Evolutionary conservation across 1,284 basidiomycete genomes (phyloP).

Genomic region (Puccinia horiana): DNA sequence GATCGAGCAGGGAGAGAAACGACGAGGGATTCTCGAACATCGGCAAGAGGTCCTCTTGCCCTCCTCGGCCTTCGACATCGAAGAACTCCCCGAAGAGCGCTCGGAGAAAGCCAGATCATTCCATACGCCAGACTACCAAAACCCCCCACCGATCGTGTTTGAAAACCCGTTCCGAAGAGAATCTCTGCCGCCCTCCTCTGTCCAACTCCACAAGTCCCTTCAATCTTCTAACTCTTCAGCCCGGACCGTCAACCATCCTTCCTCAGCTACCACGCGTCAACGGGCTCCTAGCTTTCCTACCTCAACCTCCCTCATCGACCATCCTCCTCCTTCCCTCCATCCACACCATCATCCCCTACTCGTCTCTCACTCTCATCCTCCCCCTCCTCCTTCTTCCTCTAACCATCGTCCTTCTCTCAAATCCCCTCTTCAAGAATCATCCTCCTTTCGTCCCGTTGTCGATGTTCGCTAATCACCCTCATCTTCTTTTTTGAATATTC

Average conservation of each 20-base stretch:
- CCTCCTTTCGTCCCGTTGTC: not conserved
- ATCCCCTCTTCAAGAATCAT: not conserved
- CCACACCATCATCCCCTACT: not conserved
- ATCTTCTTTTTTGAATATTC: not conserved
- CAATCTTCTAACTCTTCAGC: not conserved
- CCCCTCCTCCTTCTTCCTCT: not conserved
- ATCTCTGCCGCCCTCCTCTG: not conserved
- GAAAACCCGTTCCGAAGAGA: not conserved
- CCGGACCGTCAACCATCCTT: not conserved
- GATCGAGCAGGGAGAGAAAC: constrained; percentile 88
- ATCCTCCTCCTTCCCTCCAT: not conserved
- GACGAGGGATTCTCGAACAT: constrained; percentile 79
- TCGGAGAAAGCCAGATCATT: not conserved
- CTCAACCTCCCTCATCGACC: not conserved
- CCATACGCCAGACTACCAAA: not conserved
- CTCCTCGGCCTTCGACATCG: constrained; percentile 60
- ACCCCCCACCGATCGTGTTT: not conserved
- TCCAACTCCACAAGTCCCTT: not conserved
- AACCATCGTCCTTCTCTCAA: not conserved
- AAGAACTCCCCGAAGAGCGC: not conserved
- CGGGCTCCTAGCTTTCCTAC: not conserved
- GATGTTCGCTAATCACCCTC: not conserved
- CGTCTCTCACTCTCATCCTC: not conserved
- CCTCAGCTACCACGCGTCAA: not conserved
- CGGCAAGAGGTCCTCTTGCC: constrained; percentile 72